phyloP scores from a whole-genome alignment of 805 yeast species.

The Yarrowia porcina region DNA sequence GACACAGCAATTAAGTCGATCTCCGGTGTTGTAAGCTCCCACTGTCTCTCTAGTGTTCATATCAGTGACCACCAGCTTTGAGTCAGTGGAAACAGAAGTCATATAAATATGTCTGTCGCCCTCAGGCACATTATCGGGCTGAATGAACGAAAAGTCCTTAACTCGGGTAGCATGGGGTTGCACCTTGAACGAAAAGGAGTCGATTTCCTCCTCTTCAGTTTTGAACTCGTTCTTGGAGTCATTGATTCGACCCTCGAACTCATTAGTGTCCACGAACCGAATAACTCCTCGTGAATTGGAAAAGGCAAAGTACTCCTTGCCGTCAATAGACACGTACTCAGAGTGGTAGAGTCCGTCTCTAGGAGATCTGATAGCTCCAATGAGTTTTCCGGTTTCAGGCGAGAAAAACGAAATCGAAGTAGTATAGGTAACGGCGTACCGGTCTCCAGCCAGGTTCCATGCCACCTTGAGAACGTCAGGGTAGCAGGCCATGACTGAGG shows the following conservation, averaged over 20 bases:
- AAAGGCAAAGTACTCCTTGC: constrained; percentile 55
- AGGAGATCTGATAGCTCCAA: constrained; percentile 44
- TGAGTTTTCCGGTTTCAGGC: constrained; percentile 58
- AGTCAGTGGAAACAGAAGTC: constrained; percentile 87
- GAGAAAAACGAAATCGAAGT: constrained; percentile 63
- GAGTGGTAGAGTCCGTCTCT: constrained; percentile 67
- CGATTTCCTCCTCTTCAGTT: constrained; percentile 34
- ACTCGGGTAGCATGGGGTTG: constrained; percentile 84
- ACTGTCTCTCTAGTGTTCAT: constrained; percentile 64
- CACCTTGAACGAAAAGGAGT: constrained; percentile 46
- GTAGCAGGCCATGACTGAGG: constrained; percentile 63
- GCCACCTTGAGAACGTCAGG: constrained; percentile 36
- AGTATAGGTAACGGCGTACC: constrained; percentile 71
- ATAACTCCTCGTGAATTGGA: constrained; percentile 73
- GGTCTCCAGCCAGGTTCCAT: constrained; percentile 67
- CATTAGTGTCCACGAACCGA: constrained; percentile 44
- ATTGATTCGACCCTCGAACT: constrained; percentile 39
- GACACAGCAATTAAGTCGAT: constrained; percentile 82
- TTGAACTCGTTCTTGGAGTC: constrained; percentile 32
- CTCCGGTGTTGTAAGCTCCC: constrained; percentile 88
- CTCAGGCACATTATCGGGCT: constrained; percentile 19
- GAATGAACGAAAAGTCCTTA: constrained; percentile 61
- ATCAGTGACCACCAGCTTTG: constrained; percentile 90
- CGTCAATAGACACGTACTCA: constrained; percentile 44
- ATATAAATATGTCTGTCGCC: constrained; percentile 50